phyloP scores from a whole-genome alignment of 2,329 filamentous ascomycete genomes.

The Myriosclerotinia scirpicola region DNA sequence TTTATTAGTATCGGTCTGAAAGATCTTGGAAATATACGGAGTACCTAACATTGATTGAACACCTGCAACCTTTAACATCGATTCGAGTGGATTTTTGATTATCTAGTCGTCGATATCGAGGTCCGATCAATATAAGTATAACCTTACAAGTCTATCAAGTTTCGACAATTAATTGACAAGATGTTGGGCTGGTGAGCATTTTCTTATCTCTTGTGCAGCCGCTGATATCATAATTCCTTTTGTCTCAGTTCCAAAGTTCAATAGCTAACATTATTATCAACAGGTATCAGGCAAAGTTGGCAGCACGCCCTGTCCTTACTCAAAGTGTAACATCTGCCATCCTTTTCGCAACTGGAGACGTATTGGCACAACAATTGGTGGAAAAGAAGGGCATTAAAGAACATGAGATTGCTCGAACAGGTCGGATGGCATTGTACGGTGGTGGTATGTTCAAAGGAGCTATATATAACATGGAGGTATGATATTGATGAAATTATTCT shows the following conservation, averaged over 20 bases:
- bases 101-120: background rate
- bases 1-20: slow-evolving; percentile 7
- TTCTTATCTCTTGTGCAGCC: slow-evolving; percentile 13
- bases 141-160: background rate
- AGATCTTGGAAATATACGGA: background rate
- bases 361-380: slow-evolving; percentile 86
- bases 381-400: slow-evolving; percentile 75
- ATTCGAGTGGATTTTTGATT: background rate
- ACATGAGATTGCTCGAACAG: slow-evolving; percentile 72
- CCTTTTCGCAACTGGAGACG: slow-evolving; percentile 89
- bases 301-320: slow-evolving; percentile 80
- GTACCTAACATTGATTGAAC: background rate
- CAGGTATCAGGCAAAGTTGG: slow-evolving; percentile 85
- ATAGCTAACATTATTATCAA: slow-evolving; percentile 24
- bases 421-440: slow-evolving; percentile 78
- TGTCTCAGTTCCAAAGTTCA: slow-evolving; percentile 12
- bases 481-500: slow-evolving; percentile 9
- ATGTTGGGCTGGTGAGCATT: slow-evolving; percentile 40
- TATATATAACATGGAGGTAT: background rate
- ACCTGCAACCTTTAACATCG: background rate
- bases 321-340: slow-evolving; percentile 88
- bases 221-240: background rate
- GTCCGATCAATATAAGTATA: background rate
- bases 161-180: slow-evolving; percentile 20
- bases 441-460: slow-evolving; percentile 47